A percentile compares a stretch with the other conserved stretches of the same genome.
phyloP scores from a whole-genome alignment of 345 rosid species.

The Corchorus capsularis region DNA sequence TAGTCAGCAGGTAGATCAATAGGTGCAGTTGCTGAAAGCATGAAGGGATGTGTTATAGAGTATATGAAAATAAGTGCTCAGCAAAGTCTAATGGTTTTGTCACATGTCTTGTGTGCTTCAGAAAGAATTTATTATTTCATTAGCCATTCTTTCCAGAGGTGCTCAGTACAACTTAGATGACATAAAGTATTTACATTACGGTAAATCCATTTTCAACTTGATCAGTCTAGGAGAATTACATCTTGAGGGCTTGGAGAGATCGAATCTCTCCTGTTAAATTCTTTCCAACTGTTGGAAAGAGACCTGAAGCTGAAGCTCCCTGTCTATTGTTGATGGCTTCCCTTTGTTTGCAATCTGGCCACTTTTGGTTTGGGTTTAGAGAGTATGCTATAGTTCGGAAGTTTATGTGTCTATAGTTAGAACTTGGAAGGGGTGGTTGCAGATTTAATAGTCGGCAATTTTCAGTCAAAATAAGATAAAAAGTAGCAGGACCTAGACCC shows the following conservation, averaged over 20 bases:
- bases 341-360: not conserved
- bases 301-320: not conserved
- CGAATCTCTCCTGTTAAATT: not conserved
- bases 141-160: not conserved
- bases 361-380: not conserved
- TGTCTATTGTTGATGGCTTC: not conserved
- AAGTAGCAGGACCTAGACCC: not conserved
- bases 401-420: not conserved
- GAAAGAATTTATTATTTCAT: not conserved
- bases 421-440: not conserved
- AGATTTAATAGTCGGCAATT: not conserved
- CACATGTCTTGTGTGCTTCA: no score
- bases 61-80: not conserved
- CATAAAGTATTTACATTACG: not conserved
- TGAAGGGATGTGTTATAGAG: not conserved
- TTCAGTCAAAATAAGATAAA: not conserved
- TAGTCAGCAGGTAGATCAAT: not conserved
- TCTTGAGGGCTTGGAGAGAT: not conserved
- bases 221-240: not conserved
- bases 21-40: not conserved
- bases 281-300: not conserved
- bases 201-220: not conserved
- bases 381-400: not conserved
- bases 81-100: not conserved
- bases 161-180: not conserved